These are phyloP conservation scores for Lasiodiplodia theobromae DNA, from an alignment of 2,329 filamentous ascomycete species.

Conservation along the genomic window DNA sequence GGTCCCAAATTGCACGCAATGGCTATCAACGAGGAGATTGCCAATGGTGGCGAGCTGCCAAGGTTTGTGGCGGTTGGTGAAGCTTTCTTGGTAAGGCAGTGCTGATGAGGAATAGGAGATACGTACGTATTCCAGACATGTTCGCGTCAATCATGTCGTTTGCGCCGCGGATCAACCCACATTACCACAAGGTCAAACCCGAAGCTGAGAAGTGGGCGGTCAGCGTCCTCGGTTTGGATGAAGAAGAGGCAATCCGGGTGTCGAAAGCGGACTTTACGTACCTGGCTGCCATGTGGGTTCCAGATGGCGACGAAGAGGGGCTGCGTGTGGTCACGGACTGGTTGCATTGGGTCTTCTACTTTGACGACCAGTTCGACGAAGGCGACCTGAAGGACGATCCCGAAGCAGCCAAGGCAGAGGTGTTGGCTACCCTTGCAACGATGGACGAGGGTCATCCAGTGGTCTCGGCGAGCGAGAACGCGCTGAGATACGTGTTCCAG, in stretches of 20 bases:
- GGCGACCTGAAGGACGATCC: neutral
- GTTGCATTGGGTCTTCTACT: constrained; percentile 18
- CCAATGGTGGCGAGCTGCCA: neutral
- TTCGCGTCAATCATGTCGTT: constrained; percentile 12
- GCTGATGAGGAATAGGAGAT: neutral
- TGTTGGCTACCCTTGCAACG: neutral
- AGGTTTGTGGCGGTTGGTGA: neutral
- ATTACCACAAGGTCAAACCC: neutral
- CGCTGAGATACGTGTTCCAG: constrained; percentile 1
- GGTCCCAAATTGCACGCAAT: neutral
- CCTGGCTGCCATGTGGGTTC: neutral
- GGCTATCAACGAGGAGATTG: neutral
- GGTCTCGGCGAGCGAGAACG: neutral
- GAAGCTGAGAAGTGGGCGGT: neutral
- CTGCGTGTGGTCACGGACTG: constrained; percentile 2
- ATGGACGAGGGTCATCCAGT: constrained; percentile 4
- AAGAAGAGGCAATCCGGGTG: neutral
- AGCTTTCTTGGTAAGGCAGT: no score
- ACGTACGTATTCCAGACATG: constrained; percentile 15
- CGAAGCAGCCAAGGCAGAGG: neutral
- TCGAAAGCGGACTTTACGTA: constrained; percentile 2
- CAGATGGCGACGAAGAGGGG: constrained; percentile 12
- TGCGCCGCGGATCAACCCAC: neutral
- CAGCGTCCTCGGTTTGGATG: neutral
- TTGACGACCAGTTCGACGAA: constrained; percentile 23